Evolutionary conservation across 225 moss, liverwort and hornwort species (phyloP).

Genomic region (Physcomitrellopsis africana): DNA sequence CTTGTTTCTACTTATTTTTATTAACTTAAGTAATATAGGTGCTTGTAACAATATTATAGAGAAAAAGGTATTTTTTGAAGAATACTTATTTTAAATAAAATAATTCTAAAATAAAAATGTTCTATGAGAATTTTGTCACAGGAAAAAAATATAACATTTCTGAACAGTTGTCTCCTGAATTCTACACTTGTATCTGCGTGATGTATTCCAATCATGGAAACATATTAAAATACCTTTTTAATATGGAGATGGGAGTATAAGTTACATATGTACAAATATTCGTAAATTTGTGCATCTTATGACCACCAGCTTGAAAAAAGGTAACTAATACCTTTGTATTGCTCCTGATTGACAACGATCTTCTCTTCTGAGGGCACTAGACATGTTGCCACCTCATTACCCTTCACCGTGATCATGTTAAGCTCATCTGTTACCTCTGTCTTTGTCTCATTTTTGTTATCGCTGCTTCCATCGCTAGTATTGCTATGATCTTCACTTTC

Average conservation of each 20-base stretch:
- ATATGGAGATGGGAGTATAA: background rate
- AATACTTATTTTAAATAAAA: too few relatives aligned
- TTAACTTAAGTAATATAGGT: too few relatives aligned
- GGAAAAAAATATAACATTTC: too few relatives aligned
- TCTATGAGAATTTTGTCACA: too few relatives aligned
- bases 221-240: background rate
- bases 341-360: constrained; percentile 17
- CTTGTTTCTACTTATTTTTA: too few relatives aligned
- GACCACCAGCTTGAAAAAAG: constrained; percentile 13
- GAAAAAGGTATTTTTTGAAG: too few relatives aligned
- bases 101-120: too few relatives aligned
- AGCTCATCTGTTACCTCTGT: constrained; percentile 13
- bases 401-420: background rate
- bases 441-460: constrained; percentile 18
- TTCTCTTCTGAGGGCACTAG: constrained; percentile 9
- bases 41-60: too few relatives aligned
- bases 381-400: constrained; percentile 32
- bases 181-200: too few relatives aligned
- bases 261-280: background rate
- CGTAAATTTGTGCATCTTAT: constrained; percentile 3
- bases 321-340: constrained; percentile 32
- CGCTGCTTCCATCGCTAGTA: background rate
- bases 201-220: too few relatives aligned
- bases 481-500: background rate
- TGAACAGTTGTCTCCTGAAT: too few relatives aligned